These are phyloP conservation scores for Pyrus communis DNA, from an alignment of 306 rosid genomes.

Conservation along the genomic window DNA sequence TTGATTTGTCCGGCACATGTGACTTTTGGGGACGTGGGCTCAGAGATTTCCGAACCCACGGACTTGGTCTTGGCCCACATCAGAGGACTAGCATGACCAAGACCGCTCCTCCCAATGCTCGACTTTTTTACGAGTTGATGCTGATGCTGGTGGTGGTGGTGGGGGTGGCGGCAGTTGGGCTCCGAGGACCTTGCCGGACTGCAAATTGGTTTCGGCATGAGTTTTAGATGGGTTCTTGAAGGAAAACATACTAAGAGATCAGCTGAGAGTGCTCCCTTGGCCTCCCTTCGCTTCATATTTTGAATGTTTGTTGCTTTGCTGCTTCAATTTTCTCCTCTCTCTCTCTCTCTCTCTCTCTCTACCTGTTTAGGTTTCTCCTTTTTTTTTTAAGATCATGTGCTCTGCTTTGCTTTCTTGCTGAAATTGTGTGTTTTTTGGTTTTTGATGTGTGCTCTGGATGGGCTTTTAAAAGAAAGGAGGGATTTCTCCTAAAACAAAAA, in stretches of 20 bases:
- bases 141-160: conserved; percentile 16
- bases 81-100: conserved; percentile 51
- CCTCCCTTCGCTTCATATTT: conserved; percentile 43
- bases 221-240: conserved; percentile 57
- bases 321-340: background rate
- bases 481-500: no score
- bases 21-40: conserved; percentile 94
- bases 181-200: conserved; percentile 72
- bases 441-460: conserved; percentile 10
- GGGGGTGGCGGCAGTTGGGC: conserved; percentile 12
- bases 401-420: background rate
- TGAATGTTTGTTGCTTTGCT: background rate
- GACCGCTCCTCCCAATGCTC: conserved; percentile 24
- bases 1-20: conserved; percentile 96
- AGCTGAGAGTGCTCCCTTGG: conserved; percentile 52
- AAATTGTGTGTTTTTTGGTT: background rate
- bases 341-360: background rate
- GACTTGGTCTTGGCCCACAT: conserved; percentile 70
- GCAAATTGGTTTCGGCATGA: conserved; percentile 76
- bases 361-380: background rate
- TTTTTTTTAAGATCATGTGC: conserved; percentile 29
- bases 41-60: conserved; percentile 49
- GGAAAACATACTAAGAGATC: conserved; percentile 90
- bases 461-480: conserved; percentile 43
- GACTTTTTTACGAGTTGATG: conserved; percentile 33